Percentiles rank a stretch among this genome's conserved stretches.
phyloP scores from a whole-genome alignment of 495 filamentous ascomycete species.

The Aspergillus taichungensis region DNA sequence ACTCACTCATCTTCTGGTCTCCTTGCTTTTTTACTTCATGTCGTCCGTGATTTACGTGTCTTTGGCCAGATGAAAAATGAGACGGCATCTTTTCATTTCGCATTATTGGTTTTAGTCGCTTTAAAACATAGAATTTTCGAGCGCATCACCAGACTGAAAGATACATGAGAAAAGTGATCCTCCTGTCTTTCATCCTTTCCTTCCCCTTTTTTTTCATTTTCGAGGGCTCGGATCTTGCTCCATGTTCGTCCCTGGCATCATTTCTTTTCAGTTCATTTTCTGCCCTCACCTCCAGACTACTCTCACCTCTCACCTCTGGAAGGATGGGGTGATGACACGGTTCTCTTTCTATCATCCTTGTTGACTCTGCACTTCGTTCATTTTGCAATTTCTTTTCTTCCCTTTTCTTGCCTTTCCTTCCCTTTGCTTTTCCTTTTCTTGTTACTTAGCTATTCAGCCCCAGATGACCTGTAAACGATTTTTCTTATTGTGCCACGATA shows the following conservation, averaged over 20 bases:
- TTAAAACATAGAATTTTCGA: no score
- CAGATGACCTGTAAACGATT: slow-evolving; percentile 1
- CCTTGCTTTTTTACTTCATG: slow-evolving; percentile 8
- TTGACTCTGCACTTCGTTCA: not conserved
- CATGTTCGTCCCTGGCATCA: no score
- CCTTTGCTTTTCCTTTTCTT: slow-evolving; percentile 1
- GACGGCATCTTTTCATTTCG: no score
- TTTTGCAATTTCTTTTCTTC: not conserved
- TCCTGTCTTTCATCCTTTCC: not conserved
- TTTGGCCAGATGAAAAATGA: no score
- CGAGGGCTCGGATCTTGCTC: no score
- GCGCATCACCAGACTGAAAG: no score
- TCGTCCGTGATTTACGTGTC: no score
- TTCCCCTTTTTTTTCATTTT: not conserved
- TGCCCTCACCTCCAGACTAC: not conserved
- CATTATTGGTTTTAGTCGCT: no score
- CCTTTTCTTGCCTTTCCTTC: not conserved
- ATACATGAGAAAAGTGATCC: not conserved
- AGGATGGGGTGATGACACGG: no score
- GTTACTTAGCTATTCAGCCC: not conserved
- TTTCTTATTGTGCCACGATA: no score
- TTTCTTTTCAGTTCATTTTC: not conserved
- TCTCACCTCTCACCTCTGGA: not conserved
- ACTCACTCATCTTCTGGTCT: not conserved
- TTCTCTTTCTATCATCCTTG: not conserved